Evolutionary conservation across 306 rosid genomes (phyloP).

Genomic region (Glycine latifolia): DNA sequence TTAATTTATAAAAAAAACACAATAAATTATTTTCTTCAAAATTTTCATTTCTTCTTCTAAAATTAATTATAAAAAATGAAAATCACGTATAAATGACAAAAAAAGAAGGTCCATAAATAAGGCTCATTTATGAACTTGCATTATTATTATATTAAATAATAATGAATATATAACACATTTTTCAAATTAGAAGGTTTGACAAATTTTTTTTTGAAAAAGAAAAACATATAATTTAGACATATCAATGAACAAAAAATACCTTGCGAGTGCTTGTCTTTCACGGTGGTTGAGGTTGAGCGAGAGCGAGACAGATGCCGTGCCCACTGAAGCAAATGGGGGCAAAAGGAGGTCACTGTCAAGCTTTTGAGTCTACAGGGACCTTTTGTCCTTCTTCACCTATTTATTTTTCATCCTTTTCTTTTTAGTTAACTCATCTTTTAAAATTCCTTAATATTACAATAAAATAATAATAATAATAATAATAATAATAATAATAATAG

Average conservation of each 20-base stretch:
- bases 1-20: too few relatives aligned
- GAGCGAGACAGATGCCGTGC: constrained; percentile 46
- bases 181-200: not conserved
- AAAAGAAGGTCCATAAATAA: too few relatives aligned
- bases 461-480: too few relatives aligned
- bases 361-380: constrained; percentile 36
- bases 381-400: not conserved
- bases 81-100: not conserved
- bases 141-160: not conserved
- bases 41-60: too few relatives aligned
- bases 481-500: too few relatives aligned
- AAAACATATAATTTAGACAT: not conserved
- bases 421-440: too few relatives aligned
- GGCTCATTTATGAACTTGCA: not conserved
- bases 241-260: not conserved
- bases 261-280: constrained; percentile 1
- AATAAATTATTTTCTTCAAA: too few relatives aligned
- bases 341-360: constrained; percentile 24
- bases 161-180: not conserved
- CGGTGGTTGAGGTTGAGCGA: not conserved
- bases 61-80: not conserved
- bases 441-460: too few relatives aligned
- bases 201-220: not conserved
- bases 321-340: constrained; percentile 48
- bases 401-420: too few relatives aligned